Evolutionary conservation across 169 alveolate genomes (phyloP), one percentile per base, ranked within the genome.

Genomic region (Hammondia hammondi): DNA sequence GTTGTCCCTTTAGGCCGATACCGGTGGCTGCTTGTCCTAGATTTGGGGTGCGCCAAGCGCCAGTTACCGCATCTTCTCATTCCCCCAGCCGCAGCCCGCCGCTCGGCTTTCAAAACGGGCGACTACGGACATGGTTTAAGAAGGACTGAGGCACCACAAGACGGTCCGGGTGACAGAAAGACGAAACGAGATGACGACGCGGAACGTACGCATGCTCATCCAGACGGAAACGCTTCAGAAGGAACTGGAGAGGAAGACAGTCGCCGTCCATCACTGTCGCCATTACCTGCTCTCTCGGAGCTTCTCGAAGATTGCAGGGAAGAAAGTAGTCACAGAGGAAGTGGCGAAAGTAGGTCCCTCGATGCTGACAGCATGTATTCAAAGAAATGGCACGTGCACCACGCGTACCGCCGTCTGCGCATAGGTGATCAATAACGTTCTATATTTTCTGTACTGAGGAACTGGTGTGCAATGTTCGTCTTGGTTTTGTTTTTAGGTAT

Each of bases 21-120:
- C 90, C 90, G 90, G 61, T 82, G 90, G 90, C 71, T 82, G 45
- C 90, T 82, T 82, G 57, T 45, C 90, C 57, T 82, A 6, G 90
- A 82, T 35, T 35, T 82, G 7, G 32, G n/a, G 9, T 82, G 90
- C 43, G 90, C 70, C 17, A 43, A 35, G 90, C 57, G 43, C 2
- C 61, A 39, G 43, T 27, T 82, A 52, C 90, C 70, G 71, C 90
- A 82, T n/a, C 71, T 82, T 27, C 72, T 2, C 4, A 39, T 82
- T 45, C 43, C 57, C 27, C 43, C 90, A 35, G 70, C 29, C 12
- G 10, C 90, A 7, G 35, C 32, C 46, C 52, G 85, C 27, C 85
- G 85, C 21, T 37, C 43, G 46, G 48, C 29, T 21, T 37, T n/a
- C 43, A 17, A 24, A 37, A 73, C 0, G 21, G 27, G 32, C 43